Evolutionary conservation across 441 rosid genomes (phyloP).

Genomic region (Breynia disticha): DNA sequence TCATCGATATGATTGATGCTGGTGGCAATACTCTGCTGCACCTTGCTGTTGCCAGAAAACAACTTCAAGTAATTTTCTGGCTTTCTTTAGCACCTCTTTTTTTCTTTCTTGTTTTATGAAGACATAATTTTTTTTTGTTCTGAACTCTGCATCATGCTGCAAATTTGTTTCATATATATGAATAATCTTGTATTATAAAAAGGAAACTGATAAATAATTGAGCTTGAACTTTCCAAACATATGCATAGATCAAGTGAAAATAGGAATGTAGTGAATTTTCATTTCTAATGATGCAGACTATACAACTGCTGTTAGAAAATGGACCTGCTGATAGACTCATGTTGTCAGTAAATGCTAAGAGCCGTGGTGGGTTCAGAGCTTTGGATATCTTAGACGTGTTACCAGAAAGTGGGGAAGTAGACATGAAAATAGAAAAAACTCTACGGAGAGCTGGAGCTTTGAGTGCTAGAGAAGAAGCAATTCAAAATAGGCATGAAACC

Average conservation of each 20-base stretch:
- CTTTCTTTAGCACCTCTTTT: neutral
- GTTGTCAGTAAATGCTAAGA: conserved; percentile 3
- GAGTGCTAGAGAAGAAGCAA: neutral
- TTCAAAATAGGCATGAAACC: neutral
- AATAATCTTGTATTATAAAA: too few relatives aligned
- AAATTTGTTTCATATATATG: too few relatives aligned
- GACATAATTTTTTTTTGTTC: too few relatives aligned
- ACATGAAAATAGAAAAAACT: neutral
- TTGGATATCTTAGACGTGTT: conserved; percentile 2
- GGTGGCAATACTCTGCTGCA: conserved; percentile 6
- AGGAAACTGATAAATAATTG: too few relatives aligned
- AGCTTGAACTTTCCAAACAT: too few relatives aligned
- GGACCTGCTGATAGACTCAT: neutral
- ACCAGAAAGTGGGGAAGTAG: neutral
- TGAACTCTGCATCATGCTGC: too few relatives aligned
- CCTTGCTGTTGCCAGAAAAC: conserved; percentile 4
- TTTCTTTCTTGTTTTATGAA: too few relatives aligned
- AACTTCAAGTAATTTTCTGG: neutral
- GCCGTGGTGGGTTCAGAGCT: neutral
- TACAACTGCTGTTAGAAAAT: neutral
- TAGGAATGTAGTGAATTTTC: too few relatives aligned
- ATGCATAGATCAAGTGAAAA: too few relatives aligned
- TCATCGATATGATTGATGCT: conserved; percentile 4
- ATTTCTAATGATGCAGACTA: neutral
- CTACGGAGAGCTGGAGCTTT: conserved; percentile 4